Base-by-base conservation (phyloP, 257 asterid species). In the Henckelia pumila region DNA sequence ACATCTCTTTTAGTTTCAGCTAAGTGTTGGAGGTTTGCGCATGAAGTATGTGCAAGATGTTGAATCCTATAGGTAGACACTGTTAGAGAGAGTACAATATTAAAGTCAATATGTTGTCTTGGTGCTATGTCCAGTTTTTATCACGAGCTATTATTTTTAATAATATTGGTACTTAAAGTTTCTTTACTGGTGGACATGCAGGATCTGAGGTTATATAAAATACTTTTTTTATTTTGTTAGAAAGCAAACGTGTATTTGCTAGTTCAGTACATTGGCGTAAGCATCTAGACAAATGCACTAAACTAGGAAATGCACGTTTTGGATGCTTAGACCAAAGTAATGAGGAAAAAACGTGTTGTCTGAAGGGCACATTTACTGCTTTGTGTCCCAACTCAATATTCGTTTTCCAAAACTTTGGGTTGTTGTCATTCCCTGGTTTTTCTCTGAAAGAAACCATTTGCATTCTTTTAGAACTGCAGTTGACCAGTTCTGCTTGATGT, bases 331-430 rank as follows among this genome's bases (percentile, higher is more conserved):
- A 28, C 5, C 5, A 28, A 28, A 28, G 30, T 28, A 35, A 68
- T 49, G 67, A 47, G 26, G 58, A 28, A 28, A 28, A 28, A 28
- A 28, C 21, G 56, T 28, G 59, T 60, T 73, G 66, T 56, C 67
- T 35, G 50, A 52, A 66, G 64, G 62, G 37, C 55, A 47, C 62
- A 20, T 59, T 30, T 65, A 47, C 33, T 49, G 62, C 57, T 55
- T 33, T 25, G 9, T n/a, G 64, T 64, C 59, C 33, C 20, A 57
- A 21, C 72, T 49, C 65, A 49, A 57, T 49, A 25, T 25, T 16
- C 21, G 19, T n/a, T 62, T 24, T 40, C 30, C 13, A 3, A 11
- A 40, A 40, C n/a, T 40, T 40, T 13, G 50, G 0, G 14, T 3
- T 28, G 19, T 3, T 40, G 3, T 3, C 50, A 13, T 3, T 11